Evolutionary conservation across 2,329 filamentous ascomycete genomes (phyloP).

Genomic region (Curvularia sp.): DNA sequence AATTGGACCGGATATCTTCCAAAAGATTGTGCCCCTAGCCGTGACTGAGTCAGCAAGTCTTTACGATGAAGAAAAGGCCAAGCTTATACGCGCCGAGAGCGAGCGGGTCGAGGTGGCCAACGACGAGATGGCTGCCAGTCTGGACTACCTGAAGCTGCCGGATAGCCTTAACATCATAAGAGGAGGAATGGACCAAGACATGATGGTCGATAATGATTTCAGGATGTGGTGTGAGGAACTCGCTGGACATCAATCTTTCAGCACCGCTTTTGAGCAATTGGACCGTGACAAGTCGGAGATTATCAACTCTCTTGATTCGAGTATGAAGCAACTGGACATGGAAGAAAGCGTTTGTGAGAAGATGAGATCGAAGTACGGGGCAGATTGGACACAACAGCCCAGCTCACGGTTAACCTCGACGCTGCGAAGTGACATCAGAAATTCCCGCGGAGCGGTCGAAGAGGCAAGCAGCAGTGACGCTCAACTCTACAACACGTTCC

Average conservation of each 20-base stretch:
- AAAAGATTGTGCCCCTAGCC: conserved; percentile 93
- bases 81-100: conserved; percentile 89
- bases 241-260: conserved; percentile 81
- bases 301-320: conserved; percentile 73
- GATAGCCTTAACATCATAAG: conserved; percentile 90
- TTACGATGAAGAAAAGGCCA: conserved; percentile 98
- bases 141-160: conserved; percentile 92
- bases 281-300: conserved; percentile 80
- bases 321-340: conserved; percentile 89
- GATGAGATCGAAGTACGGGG: conserved; percentile 97
- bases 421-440: conserved; percentile 82
- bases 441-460: conserved; percentile 86
- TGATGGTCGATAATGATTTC: conserved; percentile 89
- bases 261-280: conserved; percentile 78
- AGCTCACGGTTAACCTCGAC: conserved; percentile 89
- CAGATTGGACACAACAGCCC: conserved; percentile 96
- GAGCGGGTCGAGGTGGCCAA: conserved; percentile 93
- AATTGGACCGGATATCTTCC: conserved; percentile 94
- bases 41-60: conserved; percentile 96
- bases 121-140: conserved; percentile 91
- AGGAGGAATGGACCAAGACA: conserved; percentile 88
- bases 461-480: conserved; percentile 87
- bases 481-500: conserved; percentile 81
- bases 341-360: conserved; percentile 99
- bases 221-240: conserved; percentile 93